These are phyloP conservation scores for Ceratobasidium sp. DNA, from an alignment of 1,284 basidiomycete genomes.

Conservation along the genomic window DNA sequence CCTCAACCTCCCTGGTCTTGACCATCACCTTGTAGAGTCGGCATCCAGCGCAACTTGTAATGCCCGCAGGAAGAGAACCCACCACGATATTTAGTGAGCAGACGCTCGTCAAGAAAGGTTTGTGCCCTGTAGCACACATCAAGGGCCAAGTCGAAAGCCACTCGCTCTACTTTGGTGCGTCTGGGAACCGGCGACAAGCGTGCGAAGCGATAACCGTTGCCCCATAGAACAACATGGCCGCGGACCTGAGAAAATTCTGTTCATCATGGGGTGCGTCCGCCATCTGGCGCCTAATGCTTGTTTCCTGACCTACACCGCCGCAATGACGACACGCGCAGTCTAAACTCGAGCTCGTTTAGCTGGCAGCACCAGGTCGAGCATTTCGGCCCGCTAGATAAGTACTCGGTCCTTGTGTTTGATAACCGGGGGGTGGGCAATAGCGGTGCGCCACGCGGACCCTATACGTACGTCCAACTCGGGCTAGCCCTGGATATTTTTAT, in stretches of 20 bases:
- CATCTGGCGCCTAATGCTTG: slow-evolving; percentile 1
- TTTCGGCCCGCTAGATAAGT: slow-evolving; percentile 61
- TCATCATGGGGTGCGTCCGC: slow-evolving; percentile 72
- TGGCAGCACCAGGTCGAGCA: slow-evolving; percentile 62
- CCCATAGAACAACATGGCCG: slow-evolving; percentile 70
- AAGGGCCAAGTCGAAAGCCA: slow-evolving; percentile 70
- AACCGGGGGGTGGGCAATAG: slow-evolving; percentile 89
- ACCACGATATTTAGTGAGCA: slow-evolving; percentile 64
- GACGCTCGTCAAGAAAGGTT: slow-evolving; percentile 72
- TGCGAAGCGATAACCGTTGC: not conserved
- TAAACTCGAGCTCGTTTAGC: slow-evolving; percentile 71
- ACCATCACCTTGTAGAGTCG: not conserved
- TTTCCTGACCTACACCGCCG: not conserved
- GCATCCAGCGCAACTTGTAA: not conserved
- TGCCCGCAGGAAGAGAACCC: slow-evolving; percentile 4
- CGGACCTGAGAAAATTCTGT: slow-evolving; percentile 70
- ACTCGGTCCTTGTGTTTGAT: slow-evolving; percentile 82
- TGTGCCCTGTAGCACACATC: slow-evolving; percentile 74
- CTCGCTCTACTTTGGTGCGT: slow-evolving; percentile 69
- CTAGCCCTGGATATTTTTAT: slow-evolving; percentile 11
- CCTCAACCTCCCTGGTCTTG: not conserved
- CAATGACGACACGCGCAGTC: slow-evolving; percentile 51
- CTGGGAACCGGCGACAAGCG: not conserved
- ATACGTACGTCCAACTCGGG: slow-evolving; percentile 58
- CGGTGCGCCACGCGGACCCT: slow-evolving; percentile 74